These are phyloP conservation scores for Cladosporium halotolerans DNA, from an alignment of 2,329 filamentous ascomycete genomes.

Conservation along the genomic window DNA sequence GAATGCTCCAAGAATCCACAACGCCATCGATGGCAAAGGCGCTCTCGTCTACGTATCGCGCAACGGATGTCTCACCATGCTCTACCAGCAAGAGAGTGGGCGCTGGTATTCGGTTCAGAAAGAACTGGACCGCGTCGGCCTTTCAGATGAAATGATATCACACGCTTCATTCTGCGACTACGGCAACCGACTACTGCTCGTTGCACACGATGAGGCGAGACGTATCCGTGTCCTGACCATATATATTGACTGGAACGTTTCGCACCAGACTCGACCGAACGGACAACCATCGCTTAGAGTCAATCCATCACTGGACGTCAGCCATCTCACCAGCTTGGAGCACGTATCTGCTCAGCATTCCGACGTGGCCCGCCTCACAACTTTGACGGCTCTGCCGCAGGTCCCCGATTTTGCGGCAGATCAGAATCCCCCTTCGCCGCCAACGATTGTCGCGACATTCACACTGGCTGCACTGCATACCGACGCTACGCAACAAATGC, in stretches of 20 bases:
- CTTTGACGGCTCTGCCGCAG: constrained; percentile 31
- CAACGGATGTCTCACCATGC: constrained; percentile 65
- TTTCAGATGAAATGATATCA: constrained; percentile 60
- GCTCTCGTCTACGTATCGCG: constrained; percentile 72
- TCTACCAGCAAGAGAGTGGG: constrained; percentile 69
- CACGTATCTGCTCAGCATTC: constrained; percentile 23
- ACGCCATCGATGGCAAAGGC: constrained; percentile 64
- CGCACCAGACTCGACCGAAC: constrained; percentile 28
- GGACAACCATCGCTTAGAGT: constrained; percentile 3
- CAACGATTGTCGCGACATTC: constrained; percentile 65
- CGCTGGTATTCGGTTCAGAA: constrained; percentile 54
- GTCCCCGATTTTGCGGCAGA: constrained; percentile 47
- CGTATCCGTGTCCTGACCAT: constrained; percentile 70
- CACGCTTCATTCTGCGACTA: constrained; percentile 64
- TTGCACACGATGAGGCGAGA: constrained; percentile 61
- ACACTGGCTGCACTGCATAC: constrained; percentile 42
- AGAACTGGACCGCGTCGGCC: constrained; percentile 55
- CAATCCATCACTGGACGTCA: constrained; percentile 22
- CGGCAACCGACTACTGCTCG: constrained; percentile 53
- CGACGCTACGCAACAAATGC: constrained; percentile 46
- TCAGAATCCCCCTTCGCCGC: constrained; percentile 37
- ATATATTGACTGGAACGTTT: constrained; percentile 64
- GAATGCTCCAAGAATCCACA: constrained; percentile 60
- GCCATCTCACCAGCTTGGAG: constrained; percentile 23
- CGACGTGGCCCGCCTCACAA: constrained; percentile 22